phyloP scores from a whole-genome alignment of 345 rosid genomes.

The Rhodomyrtus tomentosa region DNA sequence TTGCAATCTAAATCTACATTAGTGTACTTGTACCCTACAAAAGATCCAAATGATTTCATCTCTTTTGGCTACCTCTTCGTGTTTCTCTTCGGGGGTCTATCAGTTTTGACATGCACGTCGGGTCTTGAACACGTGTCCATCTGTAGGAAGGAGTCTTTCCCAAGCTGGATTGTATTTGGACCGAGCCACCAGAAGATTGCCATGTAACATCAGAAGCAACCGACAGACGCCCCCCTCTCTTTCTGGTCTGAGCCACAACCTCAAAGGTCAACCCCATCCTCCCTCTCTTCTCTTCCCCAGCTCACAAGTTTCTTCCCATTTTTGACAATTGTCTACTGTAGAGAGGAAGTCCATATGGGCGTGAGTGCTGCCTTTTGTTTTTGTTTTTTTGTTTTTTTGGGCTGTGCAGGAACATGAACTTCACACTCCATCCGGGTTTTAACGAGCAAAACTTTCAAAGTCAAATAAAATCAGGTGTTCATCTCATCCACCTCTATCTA shows the following conservation, averaged over 20 bases:
- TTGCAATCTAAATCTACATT: neutral
- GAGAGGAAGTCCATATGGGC: neutral
- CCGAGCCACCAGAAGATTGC: neutral
- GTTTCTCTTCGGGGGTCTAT: neutral
- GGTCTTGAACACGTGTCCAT: neutral
- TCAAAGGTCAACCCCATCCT: neutral
- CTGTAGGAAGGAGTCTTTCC: neutral
- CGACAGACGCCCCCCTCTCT: neutral
- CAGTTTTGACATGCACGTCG: neutral
- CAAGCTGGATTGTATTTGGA: neutral
- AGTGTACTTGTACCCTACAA: neutral
- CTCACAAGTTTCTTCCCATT: neutral
- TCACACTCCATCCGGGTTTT: neutral
- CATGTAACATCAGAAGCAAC: neutral
- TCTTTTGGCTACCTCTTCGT: neutral
- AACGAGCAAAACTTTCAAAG: neutral
- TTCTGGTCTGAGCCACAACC: neutral
- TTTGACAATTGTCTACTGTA: neutral
- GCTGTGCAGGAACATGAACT: neutral
- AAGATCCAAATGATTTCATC: neutral
- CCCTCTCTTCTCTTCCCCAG: neutral
- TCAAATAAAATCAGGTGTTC: conserved; percentile 5
- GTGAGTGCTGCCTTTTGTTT: neutral
- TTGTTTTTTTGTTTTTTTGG: too few relatives aligned
- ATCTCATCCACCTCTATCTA: conserved; percentile 7